A percentile compares a stretch with the other conserved stretches of the same genome.
Evolutionary conservation across 2,329 filamentous ascomycete genomes (phyloP).

Genomic region (Botrytis deweyae): DNA sequence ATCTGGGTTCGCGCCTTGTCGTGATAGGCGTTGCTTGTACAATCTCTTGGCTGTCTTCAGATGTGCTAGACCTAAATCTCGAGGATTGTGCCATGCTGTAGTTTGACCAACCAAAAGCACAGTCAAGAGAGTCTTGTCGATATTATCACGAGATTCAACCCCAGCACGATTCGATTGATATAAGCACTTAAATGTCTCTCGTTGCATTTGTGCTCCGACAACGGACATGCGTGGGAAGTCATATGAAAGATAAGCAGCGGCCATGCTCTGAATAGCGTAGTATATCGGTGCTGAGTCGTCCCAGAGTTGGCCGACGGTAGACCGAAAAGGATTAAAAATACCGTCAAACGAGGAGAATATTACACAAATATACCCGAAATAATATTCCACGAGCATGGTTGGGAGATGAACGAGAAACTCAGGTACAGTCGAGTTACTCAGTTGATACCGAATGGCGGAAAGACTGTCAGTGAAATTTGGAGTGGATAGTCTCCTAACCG

Average conservation of each 20-base stretch:
- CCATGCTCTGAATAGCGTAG: conserved; percentile 63
- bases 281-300: conserved; percentile 58
- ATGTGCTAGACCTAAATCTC: conserved; percentile 48
- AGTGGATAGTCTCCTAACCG: neutral
- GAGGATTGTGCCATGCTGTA: conserved; percentile 59
- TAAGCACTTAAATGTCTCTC: conserved; percentile 36
- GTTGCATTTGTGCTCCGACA: conserved; percentile 51
- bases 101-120: conserved; percentile 59
- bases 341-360: conserved; percentile 66
- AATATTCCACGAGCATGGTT: conserved; percentile 60
- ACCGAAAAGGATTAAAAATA: conserved; percentile 59
- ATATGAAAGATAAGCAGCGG: conserved; percentile 59
- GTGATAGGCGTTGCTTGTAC: conserved; percentile 30
- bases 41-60: conserved; percentile 36
- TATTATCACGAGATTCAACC: conserved; percentile 47
- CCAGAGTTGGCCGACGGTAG: conserved; percentile 57
- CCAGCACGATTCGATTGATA: conserved; percentile 52
- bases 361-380: conserved; percentile 61
- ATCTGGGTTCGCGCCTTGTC: conserved; percentile 26
- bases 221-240: conserved; percentile 54
- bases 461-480: conserved; percentile 30
- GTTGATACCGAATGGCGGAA: conserved; percentile 34
- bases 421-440: conserved; percentile 33
- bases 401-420: conserved; percentile 40
- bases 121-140: conserved; percentile 56